Evolutionary conservation across 2,329 filamentous ascomycete genomes (phyloP), one percentile per base, ranked within the genome.

Genomic region (Thelonectria rubi): DNA sequence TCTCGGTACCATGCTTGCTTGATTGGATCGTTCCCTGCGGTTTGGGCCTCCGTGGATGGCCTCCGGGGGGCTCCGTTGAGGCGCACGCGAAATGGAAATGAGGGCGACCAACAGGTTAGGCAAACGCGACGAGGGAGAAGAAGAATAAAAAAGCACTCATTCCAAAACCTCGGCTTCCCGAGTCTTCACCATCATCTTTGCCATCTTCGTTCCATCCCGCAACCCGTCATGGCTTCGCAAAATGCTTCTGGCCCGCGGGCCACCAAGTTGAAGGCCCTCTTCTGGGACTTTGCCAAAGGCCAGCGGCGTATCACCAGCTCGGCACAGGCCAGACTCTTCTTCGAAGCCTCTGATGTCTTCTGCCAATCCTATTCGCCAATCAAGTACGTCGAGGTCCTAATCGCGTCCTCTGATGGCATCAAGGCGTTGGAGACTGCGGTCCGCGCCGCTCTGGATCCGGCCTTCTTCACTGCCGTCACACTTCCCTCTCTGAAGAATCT

Each of bases 361-460:
- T 66, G 63, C 6, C 39, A 48, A 2, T 60, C 68, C 12, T 47
- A 64, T 6, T 54, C 64, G 0, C 59, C 73, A 3, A 55, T 64
- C 4, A 62, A 62, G n/a, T 74, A 65, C 12, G 61, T 77, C 2
- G 75, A 77, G 40, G 57, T 62, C 2, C 51, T 77, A 11, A 61
- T 72, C 18, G 66, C 69, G 1, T 71, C 60, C 45, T 24, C 63
- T 2, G 10, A 53, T 3, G 74, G 67, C 0, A 49, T 75, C 11
- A 26, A 60, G 3, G 68, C 70, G 2, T 15, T 76, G 5, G 65
- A 68, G n/a, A 37, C 58, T 21, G 69, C 68, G 6, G 68, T 76
- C 4, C 72, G 74, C 2, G 58, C 62, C 5, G 69, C 72, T 15
- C 21, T 66, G 17, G 68, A 67, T 4, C 37, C 58, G 3, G 39